Evolutionary conservation across 176 grass and related monocot species (phyloP), one percentile per base, ranked within the genome.

Genomic region (Aegilops bicornis): DNA sequence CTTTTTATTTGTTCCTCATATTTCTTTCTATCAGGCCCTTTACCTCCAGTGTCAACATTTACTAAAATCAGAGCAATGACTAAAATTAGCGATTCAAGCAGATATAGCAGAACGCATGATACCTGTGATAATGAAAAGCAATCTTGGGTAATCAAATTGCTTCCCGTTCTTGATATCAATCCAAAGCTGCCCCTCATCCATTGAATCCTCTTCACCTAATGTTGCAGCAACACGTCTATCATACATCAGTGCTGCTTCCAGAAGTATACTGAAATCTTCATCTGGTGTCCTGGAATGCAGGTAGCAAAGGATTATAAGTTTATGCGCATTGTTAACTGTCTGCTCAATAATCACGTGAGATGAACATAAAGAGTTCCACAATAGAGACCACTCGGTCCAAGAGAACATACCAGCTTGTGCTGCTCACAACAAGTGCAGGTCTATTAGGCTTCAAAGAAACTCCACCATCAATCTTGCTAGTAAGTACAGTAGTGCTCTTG

Each of bases 221-320:
- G 85, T 73, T 70, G 88, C 92, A 81, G 92, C 90, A 83, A 93
- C 89, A 78, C 97, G 88, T 73, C 97, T 92, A 83, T 99, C 97
- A 13, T 99, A 99, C 92, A 96, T 94, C 63, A 99, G 31, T 79
- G 97, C 90, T 81, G 97, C 94, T 93, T 99, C 90, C 52, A 99
- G 83, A 90, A 99, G 97, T 83, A 94, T 93, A 73, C 87, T 91
- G 83, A 99, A 99, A 96, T 99, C 94, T 88, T 99, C 97, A 81
- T 99, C 97, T 52, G 86, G 89, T 36, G 97, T 96, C 97, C 97
- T 99, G 87, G 54, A 76, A 91, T 76, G 84, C 67, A 92, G 15
- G 47, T 22, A 10, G 15, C 24, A 75, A 60, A 63, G 33, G 8
- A 58, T 83, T 23, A 14, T 60, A 50, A 39, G 25, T 32, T 43